Evolutionary conservation across 2,329 filamentous ascomycete species (phyloP).

Genomic region (Colletotrichum sublineola): DNA sequence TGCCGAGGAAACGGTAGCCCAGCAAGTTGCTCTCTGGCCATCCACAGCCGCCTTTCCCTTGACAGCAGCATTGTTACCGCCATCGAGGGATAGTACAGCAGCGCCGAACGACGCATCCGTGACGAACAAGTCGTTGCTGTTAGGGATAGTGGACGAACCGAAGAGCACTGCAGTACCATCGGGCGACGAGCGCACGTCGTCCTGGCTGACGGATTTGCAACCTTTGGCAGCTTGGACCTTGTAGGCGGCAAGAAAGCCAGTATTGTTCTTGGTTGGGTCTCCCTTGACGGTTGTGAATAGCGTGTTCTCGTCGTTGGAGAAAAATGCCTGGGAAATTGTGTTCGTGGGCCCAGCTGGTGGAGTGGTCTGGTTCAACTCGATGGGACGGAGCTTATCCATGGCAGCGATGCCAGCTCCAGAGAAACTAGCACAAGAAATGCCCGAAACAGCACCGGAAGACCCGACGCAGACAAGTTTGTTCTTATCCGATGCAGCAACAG

Average conservation of each 20-base stretch:
- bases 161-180: constrained; percentile 70
- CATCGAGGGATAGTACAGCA: constrained; percentile 61
- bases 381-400: constrained; percentile 60
- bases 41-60: constrained; percentile 57
- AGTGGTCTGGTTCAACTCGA: constrained; percentile 67
- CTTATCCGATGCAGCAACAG: constrained; percentile 61
- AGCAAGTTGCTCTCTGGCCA: constrained; percentile 70
- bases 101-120: constrained; percentile 72
- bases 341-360: constrained; percentile 70
- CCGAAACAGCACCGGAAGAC: constrained; percentile 58
- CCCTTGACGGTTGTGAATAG: constrained; percentile 73
- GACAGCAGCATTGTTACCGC: constrained; percentile 48
- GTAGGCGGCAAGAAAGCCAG: constrained; percentile 68
- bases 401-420: constrained; percentile 53
- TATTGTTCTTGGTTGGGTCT: constrained; percentile 65
- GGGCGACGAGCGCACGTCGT: constrained; percentile 58
- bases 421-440: constrained; percentile 60
- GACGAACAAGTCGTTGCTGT: constrained; percentile 61
- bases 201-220: constrained; percentile 39
- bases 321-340: constrained; percentile 72
- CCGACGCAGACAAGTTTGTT: constrained; percentile 62
- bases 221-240: constrained; percentile 50
- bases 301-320: constrained; percentile 65
- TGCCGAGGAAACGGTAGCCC: constrained; percentile 63
- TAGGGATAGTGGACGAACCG: constrained; percentile 62